Base-by-base conservation (phyloP, 2,329 filamentous ascomycete species). In the Colletotrichum chrysophilum region DNA sequence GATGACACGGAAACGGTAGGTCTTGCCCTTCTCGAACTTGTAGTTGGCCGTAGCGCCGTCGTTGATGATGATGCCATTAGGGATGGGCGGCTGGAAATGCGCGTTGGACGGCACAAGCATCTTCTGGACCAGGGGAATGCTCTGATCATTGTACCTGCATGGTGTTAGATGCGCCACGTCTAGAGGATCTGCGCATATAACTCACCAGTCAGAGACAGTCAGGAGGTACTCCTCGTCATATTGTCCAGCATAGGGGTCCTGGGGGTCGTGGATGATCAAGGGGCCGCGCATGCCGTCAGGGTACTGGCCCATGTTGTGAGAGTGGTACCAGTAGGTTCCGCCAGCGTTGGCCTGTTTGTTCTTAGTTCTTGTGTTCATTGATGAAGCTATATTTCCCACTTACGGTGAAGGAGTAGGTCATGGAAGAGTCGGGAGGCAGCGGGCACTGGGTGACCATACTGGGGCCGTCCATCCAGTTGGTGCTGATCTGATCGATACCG, bases 211-310 rank as follows among this genome's bases (percentile, higher is more conserved):
- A 86, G 86, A 4, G 82, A 79, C 52, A 12, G 77, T 78, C 56
- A 94, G 77, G 3, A 91, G 85, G 21, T 91, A 81, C 80, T 94
- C 91, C 62, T 91, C 88, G 60, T 93, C 91, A 74, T 90, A 92
- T 32, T 88, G 79, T 64, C 84, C 84, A 12, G 83, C 79, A 79
- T 90, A 92, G 2, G 91, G 91, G 32, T 90, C 86, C 0, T 87
- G 81, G 0, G 87, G 87, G 78, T 93, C 91, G 66, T 92, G 88
- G 14, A 94, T 86, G 71, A 94, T 90, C 56, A 94, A 79, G 0
- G 91, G 85, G 2, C 91, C 91, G 21, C 92, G 90, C 60, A 93
- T 86, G n/a, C 92, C 92, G 80, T 94, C 92, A 0, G 92, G 91
- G 78, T 93, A 94, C 79, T 93, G 92, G 3, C 89, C 91, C 83